Conservation (phyloP, 305 asterid genomes). For the Fraxinus albicans region DNA sequence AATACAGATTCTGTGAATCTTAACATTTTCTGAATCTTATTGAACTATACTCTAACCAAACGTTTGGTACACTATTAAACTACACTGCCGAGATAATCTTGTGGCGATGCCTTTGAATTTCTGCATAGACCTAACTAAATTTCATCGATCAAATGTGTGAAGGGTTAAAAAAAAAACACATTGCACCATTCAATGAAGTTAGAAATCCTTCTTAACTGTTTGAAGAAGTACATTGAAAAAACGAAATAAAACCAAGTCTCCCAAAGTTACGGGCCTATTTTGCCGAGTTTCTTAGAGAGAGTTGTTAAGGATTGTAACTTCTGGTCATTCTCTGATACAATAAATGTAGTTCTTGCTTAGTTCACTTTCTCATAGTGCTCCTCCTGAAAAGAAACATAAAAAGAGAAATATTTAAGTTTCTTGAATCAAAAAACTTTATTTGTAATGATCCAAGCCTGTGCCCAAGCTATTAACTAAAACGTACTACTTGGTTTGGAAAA, state of each 20-base stretch:
- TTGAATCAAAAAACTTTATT: background rate
- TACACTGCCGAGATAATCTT: background rate
- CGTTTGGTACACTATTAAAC: background rate
- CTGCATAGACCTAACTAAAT: background rate
- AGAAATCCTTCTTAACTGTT: background rate
- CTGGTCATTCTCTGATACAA: background rate
- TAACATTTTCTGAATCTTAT: background rate
- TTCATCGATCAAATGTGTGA: background rate
- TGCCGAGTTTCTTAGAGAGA: background rate
- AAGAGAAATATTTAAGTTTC: background rate
- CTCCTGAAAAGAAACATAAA: background rate
- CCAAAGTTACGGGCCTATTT: background rate
- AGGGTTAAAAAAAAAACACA: background rate
- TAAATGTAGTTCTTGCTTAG: background rate
- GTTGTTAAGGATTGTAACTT: background rate
- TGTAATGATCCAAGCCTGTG: background rate
- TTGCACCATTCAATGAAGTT: slow-evolving; percentile 14
- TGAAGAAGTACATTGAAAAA: slow-evolving; percentile 1
- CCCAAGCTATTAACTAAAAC: background rate
- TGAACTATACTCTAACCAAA: background rate
- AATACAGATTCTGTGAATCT: background rate
- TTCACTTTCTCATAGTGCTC: slow-evolving; percentile 16
- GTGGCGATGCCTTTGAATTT: background rate
- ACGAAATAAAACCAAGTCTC: background rate
- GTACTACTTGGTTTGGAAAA: background rate